Conservation (phyloP, 2,329 filamentous ascomycete genomes). For the Trichoderma arundinaceum region DNA sequence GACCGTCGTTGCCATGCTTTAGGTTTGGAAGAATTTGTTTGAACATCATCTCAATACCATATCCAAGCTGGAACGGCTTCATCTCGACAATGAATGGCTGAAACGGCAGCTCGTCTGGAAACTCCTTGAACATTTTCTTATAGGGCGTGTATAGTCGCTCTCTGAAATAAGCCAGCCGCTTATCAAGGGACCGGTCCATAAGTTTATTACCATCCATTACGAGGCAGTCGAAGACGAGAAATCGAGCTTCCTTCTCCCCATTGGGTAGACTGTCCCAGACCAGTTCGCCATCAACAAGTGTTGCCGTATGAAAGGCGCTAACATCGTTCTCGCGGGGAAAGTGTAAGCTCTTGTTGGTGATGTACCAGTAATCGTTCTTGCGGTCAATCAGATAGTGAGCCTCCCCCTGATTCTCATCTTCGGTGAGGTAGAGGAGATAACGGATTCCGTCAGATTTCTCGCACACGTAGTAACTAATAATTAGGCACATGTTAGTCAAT, state of each 20-base stretch:
- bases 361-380: slow-evolving; percentile 95
- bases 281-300: slow-evolving; percentile 90
- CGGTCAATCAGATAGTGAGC: slow-evolving; percentile 94
- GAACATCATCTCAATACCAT: slow-evolving; percentile 93
- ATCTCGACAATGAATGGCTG: slow-evolving; percentile 83
- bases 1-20: slow-evolving; percentile 91
- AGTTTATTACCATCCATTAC: slow-evolving; percentile 77
- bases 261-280: slow-evolving; percentile 79
- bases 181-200: slow-evolving; percentile 82
- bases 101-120: slow-evolving; percentile 69
- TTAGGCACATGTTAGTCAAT: background rate
- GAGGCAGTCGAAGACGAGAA: slow-evolving; percentile 92
- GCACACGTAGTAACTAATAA: slow-evolving; percentile 84
- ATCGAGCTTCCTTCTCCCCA: slow-evolving; percentile 74
- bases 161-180: slow-evolving; percentile 85
- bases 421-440: slow-evolving; percentile 89
- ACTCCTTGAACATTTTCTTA: slow-evolving; percentile 65
- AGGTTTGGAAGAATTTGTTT: slow-evolving; percentile 80
- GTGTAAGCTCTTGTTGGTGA: slow-evolving; percentile 72
- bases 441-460: slow-evolving; percentile 98
- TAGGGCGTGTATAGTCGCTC: slow-evolving; percentile 77
- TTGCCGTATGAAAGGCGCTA: slow-evolving; percentile 74
- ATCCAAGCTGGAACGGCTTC: slow-evolving; percentile 88
- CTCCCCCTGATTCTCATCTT: slow-evolving; percentile 65
- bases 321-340: slow-evolving; percentile 75